phyloP scores from a whole-genome alignment of 2,329 filamentous ascomycete genomes.

The Aureobasidium sp. region DNA sequence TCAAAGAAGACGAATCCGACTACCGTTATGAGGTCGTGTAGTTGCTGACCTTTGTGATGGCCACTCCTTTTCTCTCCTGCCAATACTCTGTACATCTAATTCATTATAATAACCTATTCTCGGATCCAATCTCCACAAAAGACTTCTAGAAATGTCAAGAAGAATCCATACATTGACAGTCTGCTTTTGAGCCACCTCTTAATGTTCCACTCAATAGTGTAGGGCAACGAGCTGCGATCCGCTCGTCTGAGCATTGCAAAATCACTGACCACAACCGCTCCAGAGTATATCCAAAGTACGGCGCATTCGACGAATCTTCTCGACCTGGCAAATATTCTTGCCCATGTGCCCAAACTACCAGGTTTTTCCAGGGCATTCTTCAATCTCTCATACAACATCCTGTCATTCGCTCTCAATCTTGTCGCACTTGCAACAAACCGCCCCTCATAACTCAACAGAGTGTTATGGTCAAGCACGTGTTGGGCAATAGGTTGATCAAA shows the following conservation, averaged over 20 bases:
- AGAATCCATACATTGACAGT: background rate
- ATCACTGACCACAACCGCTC: background rate
- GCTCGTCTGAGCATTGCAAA: background rate
- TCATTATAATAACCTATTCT: background rate
- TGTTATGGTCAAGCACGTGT: too few species aligned
- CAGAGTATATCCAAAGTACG: background rate
- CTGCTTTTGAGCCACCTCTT: background rate
- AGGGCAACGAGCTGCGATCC: background rate
- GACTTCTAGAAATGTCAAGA: background rate
- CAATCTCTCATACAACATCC: background rate
- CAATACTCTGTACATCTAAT: background rate
- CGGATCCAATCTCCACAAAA: background rate
- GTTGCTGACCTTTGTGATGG: background rate
- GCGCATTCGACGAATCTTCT: background rate
- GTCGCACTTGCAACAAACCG: slow-evolving; percentile 39
- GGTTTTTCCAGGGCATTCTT: background rate
- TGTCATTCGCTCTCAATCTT: slow-evolving; percentile 24
- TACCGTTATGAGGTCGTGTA: slow-evolving; percentile 5
- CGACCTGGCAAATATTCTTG: background rate
- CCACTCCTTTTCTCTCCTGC: background rate
- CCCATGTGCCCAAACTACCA: background rate
- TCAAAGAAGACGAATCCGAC: background rate
- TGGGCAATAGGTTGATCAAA: too few species aligned
- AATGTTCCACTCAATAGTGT: background rate
- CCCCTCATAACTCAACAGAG: slow-evolving; percentile 39